A percentile compares a stretch with the other conserved stretches of the same genome.
Conservation (phyloP, 805 yeast species). For the Kregervanrija fluxuum region DNA sequence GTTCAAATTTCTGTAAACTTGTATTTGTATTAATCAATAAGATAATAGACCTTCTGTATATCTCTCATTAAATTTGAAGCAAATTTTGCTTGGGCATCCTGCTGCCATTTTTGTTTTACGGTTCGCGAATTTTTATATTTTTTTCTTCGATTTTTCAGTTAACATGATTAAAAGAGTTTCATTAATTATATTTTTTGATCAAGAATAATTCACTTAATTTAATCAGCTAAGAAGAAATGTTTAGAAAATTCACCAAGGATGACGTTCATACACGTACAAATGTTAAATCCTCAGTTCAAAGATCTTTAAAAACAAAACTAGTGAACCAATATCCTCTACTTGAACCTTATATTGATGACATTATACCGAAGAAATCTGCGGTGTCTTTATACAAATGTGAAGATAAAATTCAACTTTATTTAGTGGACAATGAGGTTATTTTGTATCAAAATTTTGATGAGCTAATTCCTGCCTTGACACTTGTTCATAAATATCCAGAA, state of each 20-base stretch:
- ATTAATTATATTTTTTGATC: not conserved
- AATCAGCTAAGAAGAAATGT: slow-evolving; percentile 16
- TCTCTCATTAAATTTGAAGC: not conserved
- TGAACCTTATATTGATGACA: slow-evolving; percentile 69
- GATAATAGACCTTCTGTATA: too few relatives aligned
- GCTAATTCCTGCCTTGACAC: slow-evolving; percentile 64
- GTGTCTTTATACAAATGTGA: slow-evolving; percentile 79
- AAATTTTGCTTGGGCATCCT: too few relatives aligned
- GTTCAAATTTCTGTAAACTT: not conserved
- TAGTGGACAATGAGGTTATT: slow-evolving; percentile 65
- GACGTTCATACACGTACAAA: slow-evolving; percentile 88
- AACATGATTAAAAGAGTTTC: not conserved
- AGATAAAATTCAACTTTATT: slow-evolving; percentile 74
- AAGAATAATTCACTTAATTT: not conserved
- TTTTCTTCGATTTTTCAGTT: too few relatives aligned
- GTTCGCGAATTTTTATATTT: too few relatives aligned
- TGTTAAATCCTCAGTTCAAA: slow-evolving; percentile 88
- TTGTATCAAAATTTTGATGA: slow-evolving; percentile 78
- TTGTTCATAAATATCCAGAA: slow-evolving; percentile 76
- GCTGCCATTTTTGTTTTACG: not conserved
- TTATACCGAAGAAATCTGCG: slow-evolving; percentile 85
- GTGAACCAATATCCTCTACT: slow-evolving; percentile 67
- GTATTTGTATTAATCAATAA: not conserved
- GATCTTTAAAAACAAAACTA: slow-evolving; percentile 73
- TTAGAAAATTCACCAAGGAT: slow-evolving; percentile 59